phyloP scores from a whole-genome alignment of 2,329 filamentous ascomycete species.

The Aspergillus sp. region DNA sequence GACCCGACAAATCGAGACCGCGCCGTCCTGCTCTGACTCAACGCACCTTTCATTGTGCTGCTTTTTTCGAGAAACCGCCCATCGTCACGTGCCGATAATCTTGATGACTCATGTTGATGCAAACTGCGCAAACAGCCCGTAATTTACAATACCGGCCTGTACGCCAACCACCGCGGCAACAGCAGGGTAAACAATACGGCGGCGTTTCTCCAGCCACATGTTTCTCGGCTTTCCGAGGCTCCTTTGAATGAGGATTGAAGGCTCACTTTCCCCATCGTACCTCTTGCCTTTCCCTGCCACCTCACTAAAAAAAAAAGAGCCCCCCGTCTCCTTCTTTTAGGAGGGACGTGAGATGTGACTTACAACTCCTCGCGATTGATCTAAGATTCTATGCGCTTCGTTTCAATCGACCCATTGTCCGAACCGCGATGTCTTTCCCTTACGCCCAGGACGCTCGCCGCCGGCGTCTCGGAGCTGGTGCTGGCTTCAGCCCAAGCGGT shows the following conservation, averaged over 20 bases:
- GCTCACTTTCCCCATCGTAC: conserved; percentile 11
- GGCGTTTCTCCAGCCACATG: conserved; percentile 33
- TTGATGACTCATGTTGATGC: conserved; percentile 10
- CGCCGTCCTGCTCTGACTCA: background rate
- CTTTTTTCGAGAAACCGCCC: conserved; percentile 2
- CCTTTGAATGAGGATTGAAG: conserved; percentile 5
- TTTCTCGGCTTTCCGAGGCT: conserved; percentile 31
- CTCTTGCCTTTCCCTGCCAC: conserved; percentile 13
- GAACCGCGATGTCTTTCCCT: conserved; percentile 32
- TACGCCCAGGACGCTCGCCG: conserved; percentile 31
- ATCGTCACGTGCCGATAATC: conserved; percentile 7
- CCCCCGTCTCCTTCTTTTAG: conserved; percentile 9
- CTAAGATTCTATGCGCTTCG: conserved; percentile 21
- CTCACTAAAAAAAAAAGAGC: background rate
- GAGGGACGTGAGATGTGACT: conserved; percentile 26
- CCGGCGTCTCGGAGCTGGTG: conserved; percentile 29
- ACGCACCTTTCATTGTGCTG: background rate
- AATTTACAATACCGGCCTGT: conserved; percentile 4
- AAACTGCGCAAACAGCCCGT: conserved; percentile 23
- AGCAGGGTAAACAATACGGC: conserved; percentile 15
- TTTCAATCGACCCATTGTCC: conserved; percentile 13
- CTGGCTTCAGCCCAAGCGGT: conserved; percentile 36
- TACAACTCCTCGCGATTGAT: conserved; percentile 15
- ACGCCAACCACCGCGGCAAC: background rate
- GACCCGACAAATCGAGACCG: background rate